Evolutionary conservation across 2,329 filamentous ascomycete species (phyloP), one percentile per base, ranked within the genome.

Genomic region (Hypomyces perniciosus): DNA sequence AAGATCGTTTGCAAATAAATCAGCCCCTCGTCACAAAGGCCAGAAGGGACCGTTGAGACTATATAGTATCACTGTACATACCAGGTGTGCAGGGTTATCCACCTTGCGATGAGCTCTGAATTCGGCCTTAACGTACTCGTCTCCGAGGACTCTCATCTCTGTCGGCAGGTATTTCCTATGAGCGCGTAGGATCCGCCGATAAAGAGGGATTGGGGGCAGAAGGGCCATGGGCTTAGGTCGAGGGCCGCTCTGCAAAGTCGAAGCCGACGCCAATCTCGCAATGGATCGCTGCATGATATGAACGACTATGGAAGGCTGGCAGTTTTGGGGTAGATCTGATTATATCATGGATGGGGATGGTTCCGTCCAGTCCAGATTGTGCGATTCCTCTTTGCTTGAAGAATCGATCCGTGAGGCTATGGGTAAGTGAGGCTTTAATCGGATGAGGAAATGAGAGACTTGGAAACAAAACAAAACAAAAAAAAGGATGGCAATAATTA

Each of bases 71-170:
- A 20, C 20, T 20, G 3, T 13, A 52, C 82, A 55, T 76, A 95
- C 90, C 70, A 99, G 82, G 65, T 97, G 92, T 28, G 89, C 81
- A 0, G 93, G 91, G 62, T 97, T 97, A 54, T 97, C 92, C 44
- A 95, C 81, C 33, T 83, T 78, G 54, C 79, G 80, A 64, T 97
- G 93, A 1, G 87, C 86, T 54, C 89, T 80, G 61, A 97, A 99
- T 72, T 99, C 93, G 42, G 83, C 81, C 72, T 95, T 96, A 67
- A 97, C 77, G 69, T 97, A 99, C 67, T 90, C 83, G 64, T 99
- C 93, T 4, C 93, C 93, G 6, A 99, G 72, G 4, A 95, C 52
- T 34, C 93, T 83, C 83, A 83, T 81, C 49, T 96, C 86, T 1
- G 70, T 61, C 0, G 85, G 83, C 8, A 99, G 74, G 61, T 86